These are phyloP conservation scores for Diaporthe citriasiana DNA, from an alignment of 2,329 filamentous ascomycete species.

Conservation along the genomic window DNA sequence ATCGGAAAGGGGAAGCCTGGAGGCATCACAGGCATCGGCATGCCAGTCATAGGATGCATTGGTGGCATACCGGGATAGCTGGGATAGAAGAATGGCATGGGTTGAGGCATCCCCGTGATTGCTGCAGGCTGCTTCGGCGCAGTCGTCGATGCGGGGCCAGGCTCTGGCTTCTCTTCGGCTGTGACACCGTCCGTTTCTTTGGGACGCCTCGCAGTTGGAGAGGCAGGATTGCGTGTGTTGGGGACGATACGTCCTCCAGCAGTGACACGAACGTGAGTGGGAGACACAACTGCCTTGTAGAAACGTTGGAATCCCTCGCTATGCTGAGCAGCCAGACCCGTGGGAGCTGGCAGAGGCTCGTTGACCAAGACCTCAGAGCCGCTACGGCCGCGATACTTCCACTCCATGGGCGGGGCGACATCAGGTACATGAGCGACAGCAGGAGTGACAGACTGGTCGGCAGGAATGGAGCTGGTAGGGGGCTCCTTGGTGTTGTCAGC, in stretches of 20 bases:
- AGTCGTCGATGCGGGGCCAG: constrained; percentile 25
- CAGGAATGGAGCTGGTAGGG: not conserved
- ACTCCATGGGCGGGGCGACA: constrained; percentile 46
- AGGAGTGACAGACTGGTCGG: not conserved
- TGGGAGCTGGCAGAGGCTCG: constrained; percentile 68
- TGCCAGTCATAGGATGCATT: constrained; percentile 53
- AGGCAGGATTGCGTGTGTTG: constrained; percentile 67
- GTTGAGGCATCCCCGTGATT: constrained; percentile 47
- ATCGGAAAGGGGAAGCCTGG: constrained; percentile 45
- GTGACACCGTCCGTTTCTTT: constrained; percentile 55
- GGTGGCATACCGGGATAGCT: constrained; percentile 51
- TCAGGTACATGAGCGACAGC: constrained; percentile 10
- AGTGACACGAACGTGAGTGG: constrained; percentile 76
- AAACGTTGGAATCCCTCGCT: constrained; percentile 77
- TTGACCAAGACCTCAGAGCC: constrained; percentile 58
- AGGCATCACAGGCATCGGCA: constrained; percentile 57
- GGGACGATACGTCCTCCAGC: constrained; percentile 77
- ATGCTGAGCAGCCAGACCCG: constrained; percentile 67
- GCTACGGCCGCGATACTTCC: constrained; percentile 62
- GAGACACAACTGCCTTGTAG: constrained; percentile 77
- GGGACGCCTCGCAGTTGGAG: constrained; percentile 65
- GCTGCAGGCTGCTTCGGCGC: constrained; percentile 43
- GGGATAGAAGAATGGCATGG: constrained; percentile 45
- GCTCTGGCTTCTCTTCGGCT: constrained; percentile 39
- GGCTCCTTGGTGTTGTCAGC: not conserved